phyloP scores from a whole-genome alignment of 1,284 basidiomycete genomes.

The Moniliophthora roreri region DNA sequence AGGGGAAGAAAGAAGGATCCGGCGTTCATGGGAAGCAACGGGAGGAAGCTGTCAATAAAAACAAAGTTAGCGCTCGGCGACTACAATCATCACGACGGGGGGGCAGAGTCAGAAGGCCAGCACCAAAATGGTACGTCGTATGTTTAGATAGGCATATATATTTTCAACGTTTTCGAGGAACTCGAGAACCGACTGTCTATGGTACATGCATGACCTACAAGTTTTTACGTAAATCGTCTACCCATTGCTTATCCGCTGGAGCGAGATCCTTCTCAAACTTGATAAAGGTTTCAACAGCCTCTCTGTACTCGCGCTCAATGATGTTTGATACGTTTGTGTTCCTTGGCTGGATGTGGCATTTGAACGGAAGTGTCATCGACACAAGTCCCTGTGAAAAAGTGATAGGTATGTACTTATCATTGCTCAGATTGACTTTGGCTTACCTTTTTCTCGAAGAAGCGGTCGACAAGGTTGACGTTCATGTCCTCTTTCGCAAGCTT shows the following conservation, averaged over 20 bases:
- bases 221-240: not conserved
- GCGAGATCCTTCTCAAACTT: slow-evolving; percentile 11
- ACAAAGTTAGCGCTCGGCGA: too few relatives aligned
- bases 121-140: too few relatives aligned
- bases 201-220: not conserved
- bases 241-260: not conserved
- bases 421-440: too few relatives aligned
- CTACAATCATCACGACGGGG: too few relatives aligned
- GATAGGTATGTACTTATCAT: too few relatives aligned
- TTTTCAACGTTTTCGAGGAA: too few relatives aligned
- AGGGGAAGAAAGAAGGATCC: too few relatives aligned
- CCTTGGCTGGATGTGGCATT: slow-evolving; percentile 15
- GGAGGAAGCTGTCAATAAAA: too few relatives aligned
- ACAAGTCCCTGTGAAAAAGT: slow-evolving; percentile 10
- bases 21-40: too few relatives aligned
- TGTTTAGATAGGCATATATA: too few relatives aligned
- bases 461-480: not conserved
- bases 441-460: not conserved
- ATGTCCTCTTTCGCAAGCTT: not conserved
- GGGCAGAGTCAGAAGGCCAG: too few relatives aligned
- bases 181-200: too few relatives aligned
- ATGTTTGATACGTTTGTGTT: slow-evolving; percentile 10
- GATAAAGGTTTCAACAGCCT: slow-evolving; percentile 12
- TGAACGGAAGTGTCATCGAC: slow-evolving; percentile 12
- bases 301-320: slow-evolving; percentile 13